These are phyloP conservation scores for Arachis monticola DNA, from an alignment of 331 rosid species.

Conservation along the genomic window DNA sequence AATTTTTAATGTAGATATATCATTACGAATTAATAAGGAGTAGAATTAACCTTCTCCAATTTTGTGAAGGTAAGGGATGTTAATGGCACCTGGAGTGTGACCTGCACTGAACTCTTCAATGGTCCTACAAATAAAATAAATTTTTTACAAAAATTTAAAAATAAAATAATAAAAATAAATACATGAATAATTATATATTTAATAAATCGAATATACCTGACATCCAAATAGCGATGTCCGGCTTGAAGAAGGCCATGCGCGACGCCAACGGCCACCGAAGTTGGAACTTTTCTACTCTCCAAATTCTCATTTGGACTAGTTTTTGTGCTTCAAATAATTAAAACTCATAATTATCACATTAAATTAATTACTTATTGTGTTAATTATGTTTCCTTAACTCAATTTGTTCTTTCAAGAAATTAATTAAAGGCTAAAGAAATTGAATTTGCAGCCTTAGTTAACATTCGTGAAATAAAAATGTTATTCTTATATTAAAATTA, in stretches of 20 bases:
- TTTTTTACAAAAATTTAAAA: too few relatives aligned
- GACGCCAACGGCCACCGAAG: constrained; percentile 83
- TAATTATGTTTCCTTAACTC: neutral
- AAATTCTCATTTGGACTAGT: constrained; percentile 52
- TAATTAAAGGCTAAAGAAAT: too few relatives aligned
- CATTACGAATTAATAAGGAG: neutral
- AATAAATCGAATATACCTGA: constrained; percentile 50
- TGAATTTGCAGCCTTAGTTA: neutral
- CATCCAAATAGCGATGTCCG: constrained; percentile 84
- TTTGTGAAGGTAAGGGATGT: constrained; percentile 75
- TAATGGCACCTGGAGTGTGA: constrained; percentile 70
- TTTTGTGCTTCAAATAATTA: constrained; percentile 44
- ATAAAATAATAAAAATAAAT: too few relatives aligned
- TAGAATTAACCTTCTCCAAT: constrained; percentile 63
- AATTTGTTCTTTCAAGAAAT: neutral
- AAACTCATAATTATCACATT: neutral
- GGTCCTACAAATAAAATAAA: constrained; percentile 50
- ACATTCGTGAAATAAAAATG: neutral
- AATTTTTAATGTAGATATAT: too few relatives aligned
- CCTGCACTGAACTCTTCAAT: constrained; percentile 76
- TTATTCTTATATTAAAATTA: too few relatives aligned
- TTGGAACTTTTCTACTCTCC: constrained; percentile 60
- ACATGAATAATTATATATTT: too few relatives aligned
- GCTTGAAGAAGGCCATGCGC: constrained; percentile 85
- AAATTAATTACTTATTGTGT: neutral